phyloP scores from a whole-genome alignment of 139 green algal species.

The Yamagishiella unicocca region DNA sequence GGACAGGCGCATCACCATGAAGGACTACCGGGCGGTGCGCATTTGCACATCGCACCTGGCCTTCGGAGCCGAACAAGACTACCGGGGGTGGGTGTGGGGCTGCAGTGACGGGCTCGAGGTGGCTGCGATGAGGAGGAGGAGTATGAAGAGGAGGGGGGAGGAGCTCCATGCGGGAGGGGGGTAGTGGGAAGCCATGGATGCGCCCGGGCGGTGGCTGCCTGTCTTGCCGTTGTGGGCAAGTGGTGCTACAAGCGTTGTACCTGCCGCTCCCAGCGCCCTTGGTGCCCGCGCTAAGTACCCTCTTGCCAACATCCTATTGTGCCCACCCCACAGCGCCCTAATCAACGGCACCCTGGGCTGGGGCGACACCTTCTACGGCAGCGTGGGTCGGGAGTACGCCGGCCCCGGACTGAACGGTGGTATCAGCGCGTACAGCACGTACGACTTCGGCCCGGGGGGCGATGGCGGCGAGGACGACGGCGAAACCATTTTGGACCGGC shows the following conservation, averaged over 20 bases:
- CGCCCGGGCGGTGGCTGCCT: background rate
- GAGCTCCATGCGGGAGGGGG: too few species aligned
- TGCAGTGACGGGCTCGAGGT: background rate
- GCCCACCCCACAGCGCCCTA: background rate
- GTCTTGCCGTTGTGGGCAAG: background rate
- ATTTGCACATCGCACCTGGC: constrained; percentile 30
- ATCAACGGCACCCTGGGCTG: constrained; percentile 22
- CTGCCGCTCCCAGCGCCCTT: background rate
- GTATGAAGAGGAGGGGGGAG: too few species aligned
- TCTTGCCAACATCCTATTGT: background rate
- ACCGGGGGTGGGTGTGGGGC: background rate
- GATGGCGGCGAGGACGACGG: background rate
- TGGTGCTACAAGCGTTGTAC: too few species aligned
- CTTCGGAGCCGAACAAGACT: background rate
- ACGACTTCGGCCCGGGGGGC: background rate
- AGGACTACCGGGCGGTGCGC: constrained; percentile 42
- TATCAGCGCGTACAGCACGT: constrained; percentile 16
- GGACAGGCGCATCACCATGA: constrained; percentile 39
- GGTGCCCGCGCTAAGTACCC: background rate
- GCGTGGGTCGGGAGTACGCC: background rate
- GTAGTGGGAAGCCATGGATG: too few species aligned
- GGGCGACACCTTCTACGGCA: constrained; percentile 35
- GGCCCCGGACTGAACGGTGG: constrained; percentile 20
- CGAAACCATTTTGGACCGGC: too few species aligned
- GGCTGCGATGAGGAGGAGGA: background rate